A percentile compares a stretch with the other conserved stretches of the same genome.
phyloP scores from a whole-genome alignment of 305 asterid genomes.

The Petunia hybrid region DNA sequence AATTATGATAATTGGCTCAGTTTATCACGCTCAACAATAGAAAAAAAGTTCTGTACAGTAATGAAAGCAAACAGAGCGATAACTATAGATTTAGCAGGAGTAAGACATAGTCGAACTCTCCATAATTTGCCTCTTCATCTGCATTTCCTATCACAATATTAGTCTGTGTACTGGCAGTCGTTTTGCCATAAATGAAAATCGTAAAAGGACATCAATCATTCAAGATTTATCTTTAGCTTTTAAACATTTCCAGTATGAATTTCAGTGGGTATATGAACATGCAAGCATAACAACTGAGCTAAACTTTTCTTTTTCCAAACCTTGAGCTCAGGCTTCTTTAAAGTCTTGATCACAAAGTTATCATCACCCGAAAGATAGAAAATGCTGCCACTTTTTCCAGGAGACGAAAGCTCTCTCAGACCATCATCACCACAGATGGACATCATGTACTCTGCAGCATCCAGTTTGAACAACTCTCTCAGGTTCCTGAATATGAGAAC shows the following conservation, averaged over 20 bases:
- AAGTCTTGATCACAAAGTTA: slow-evolving; percentile 90
- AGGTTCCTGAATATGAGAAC: slow-evolving; percentile 78
- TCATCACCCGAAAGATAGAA: slow-evolving; percentile 91
- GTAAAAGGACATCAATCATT: too few relatives aligned
- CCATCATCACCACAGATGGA: slow-evolving; percentile 97
- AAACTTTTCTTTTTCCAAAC: slow-evolving; percentile 42
- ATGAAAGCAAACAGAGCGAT: too few relatives aligned
- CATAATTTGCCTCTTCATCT: too few relatives aligned
- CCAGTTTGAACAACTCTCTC: slow-evolving; percentile 89
- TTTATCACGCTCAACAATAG: too few relatives aligned
- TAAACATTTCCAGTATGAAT: background rate
- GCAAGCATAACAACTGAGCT: background rate
- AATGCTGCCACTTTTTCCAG: slow-evolving; percentile 98
- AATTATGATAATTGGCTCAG: too few relatives aligned
- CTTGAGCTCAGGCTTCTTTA: slow-evolving; percentile 82
- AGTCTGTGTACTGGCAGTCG: too few relatives aligned
- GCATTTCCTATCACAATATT: too few relatives aligned
- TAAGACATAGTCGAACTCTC: too few relatives aligned
- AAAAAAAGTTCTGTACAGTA: too few relatives aligned
- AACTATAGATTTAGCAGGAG: too few relatives aligned
- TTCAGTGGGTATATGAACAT: background rate
- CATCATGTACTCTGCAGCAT: slow-evolving; percentile 99
- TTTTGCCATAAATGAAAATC: too few relatives aligned
- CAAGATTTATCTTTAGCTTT: too few relatives aligned
- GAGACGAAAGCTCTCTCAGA: slow-evolving; percentile 84